phyloP scores from a whole-genome alignment of 169 alveolate species.

The Theileria annulata region DNA sequence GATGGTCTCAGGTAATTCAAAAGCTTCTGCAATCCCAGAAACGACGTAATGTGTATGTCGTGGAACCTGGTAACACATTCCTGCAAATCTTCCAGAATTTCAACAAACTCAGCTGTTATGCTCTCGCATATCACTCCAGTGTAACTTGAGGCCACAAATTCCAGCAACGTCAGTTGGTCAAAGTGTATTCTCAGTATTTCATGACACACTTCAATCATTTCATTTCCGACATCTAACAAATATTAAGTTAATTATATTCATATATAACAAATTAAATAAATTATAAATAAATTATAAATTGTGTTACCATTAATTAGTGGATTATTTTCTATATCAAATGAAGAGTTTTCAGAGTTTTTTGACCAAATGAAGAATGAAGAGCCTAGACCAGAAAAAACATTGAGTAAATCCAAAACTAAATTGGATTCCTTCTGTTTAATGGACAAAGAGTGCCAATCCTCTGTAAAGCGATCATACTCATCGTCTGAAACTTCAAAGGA shows the following conservation, averaged over 20 bases:
- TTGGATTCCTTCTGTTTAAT: conserved; percentile 34
- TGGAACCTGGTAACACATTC: conserved; percentile 45
- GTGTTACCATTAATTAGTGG: conserved; percentile 18
- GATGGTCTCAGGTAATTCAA: conserved; percentile 54
- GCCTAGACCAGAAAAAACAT: conserved; percentile 52
- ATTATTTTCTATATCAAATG: background rate
- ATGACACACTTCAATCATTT: conserved; percentile 33
- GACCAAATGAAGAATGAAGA: conserved; percentile 25
- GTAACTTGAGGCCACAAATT: conserved; percentile 31
- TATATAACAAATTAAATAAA: conserved; percentile 9
- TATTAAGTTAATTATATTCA: background rate
- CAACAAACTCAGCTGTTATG: conserved; percentile 44
- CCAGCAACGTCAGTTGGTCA: conserved; percentile 38
- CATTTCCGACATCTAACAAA: conserved; percentile 21
- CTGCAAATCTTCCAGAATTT: conserved; percentile 61
- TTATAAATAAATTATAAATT: conserved; percentile 8
- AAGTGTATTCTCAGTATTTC: conserved; percentile 49
- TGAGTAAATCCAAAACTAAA: conserved; percentile 41
- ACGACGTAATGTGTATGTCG: conserved; percentile 26
- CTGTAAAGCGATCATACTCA: background rate
- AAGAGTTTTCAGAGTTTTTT: background rate
- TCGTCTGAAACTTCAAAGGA: background rate
- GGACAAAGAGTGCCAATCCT: conserved; percentile 32
- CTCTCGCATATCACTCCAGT: conserved; percentile 33
- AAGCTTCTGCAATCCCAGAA: conserved; percentile 41